Conservation (phyloP, 1,284 basidiomycete species). For the Cryptococcus neoformans region DNA sequence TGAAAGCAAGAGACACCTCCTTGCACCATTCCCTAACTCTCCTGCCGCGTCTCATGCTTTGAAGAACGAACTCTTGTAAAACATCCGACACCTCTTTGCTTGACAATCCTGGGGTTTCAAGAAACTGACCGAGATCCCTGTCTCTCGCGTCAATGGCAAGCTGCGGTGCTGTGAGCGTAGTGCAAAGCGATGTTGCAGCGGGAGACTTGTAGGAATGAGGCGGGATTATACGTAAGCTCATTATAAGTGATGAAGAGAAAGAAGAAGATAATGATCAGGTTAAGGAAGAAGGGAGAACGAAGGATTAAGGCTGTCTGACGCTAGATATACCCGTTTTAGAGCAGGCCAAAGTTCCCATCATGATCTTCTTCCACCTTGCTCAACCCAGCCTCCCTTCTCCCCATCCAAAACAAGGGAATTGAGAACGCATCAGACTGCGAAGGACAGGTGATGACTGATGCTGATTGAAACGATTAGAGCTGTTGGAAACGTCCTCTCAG, state of each 20-base stretch:
- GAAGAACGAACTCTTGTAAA: conserved; percentile 19
- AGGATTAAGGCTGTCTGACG: conserved; percentile 23
- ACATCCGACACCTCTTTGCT: conserved; percentile 7
- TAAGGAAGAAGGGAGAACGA: conserved; percentile 26
- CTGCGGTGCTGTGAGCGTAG: not conserved
- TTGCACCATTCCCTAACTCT: conserved; percentile 25
- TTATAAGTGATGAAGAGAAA: conserved; percentile 36
- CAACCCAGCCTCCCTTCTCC: no score
- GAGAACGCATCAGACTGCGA: no score
- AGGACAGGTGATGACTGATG: no score
- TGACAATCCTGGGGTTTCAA: not conserved
- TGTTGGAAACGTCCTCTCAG: no score
- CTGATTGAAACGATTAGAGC: no score
- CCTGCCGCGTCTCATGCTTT: conserved; percentile 12
- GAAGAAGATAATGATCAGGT: conserved; percentile 8
- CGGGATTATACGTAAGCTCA: conserved; percentile 8
- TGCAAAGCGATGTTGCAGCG: not conserved
- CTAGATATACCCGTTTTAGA: no score
- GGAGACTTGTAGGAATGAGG: not conserved
- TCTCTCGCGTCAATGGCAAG: no score
- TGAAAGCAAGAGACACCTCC: conserved; percentile 10
- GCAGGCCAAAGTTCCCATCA: no score
- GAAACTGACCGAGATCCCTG: not conserved
- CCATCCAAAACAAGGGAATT: no score
- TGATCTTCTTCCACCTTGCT: no score